Percentiles rank a stretch among this genome's conserved stretches.
Conservation (phyloP, 306 rosid species). For the Cotoneaster glaucophyllus region DNA sequence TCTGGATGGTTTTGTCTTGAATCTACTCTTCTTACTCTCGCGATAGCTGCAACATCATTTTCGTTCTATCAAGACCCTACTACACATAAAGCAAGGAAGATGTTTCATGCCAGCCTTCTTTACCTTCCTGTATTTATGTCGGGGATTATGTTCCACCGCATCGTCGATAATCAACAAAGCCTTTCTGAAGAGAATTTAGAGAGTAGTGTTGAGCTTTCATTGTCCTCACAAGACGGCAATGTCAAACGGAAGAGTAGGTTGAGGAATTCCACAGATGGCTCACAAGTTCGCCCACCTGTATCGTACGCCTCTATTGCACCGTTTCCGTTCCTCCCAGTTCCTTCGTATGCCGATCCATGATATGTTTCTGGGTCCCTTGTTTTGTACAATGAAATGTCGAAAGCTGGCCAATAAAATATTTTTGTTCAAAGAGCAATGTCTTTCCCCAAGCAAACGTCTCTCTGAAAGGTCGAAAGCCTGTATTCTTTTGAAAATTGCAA, state of each 20-base stretch:
- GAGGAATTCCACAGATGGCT: slow-evolving; percentile 7
- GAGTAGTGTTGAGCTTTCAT: slow-evolving; percentile 18
- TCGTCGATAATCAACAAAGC: slow-evolving; percentile 33
- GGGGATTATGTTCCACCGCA: slow-evolving; percentile 77
- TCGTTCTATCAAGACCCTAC: slow-evolving; percentile 75
- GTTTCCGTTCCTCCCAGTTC: slow-evolving; percentile 89
- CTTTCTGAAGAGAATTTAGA: slow-evolving; percentile 25
- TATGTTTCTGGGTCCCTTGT: slow-evolving; percentile 2
- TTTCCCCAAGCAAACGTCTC: neutral
- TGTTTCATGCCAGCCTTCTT: slow-evolving; percentile 91
- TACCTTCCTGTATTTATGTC: slow-evolving; percentile 93
- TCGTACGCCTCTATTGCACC: slow-evolving; percentile 83
- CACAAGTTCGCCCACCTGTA: slow-evolving; percentile 58
- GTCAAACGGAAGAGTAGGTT: slow-evolving; percentile 16
- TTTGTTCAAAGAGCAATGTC: neutral
- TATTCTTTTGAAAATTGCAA: neutral
- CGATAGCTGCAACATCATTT: slow-evolving; percentile 69
- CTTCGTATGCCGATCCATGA: slow-evolving; percentile 42
- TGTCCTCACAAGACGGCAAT: slow-evolving; percentile 19
- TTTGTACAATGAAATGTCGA: neutral
- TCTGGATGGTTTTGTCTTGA: slow-evolving; percentile 90
- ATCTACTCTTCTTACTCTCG: slow-evolving; percentile 73
- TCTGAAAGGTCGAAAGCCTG: neutral
- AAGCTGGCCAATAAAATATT: neutral
- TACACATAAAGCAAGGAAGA: slow-evolving; percentile 65